Base-by-base conservation (phyloP, 768 basidiomycete species). In the Tulasnella sp. region DNA sequence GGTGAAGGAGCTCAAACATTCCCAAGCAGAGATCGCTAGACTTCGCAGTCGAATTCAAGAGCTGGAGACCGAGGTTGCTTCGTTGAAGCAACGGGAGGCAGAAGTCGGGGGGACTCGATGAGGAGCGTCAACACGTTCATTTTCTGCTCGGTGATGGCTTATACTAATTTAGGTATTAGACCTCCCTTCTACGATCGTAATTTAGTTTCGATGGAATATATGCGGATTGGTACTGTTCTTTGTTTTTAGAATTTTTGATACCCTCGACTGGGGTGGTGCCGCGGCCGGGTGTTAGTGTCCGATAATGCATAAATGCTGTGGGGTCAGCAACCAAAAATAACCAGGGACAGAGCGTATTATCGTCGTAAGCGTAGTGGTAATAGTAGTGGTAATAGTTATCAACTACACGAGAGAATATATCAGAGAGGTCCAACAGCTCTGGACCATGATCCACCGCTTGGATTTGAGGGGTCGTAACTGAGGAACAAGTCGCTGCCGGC, bases 1-100 rank as follows among this genome's bases (percentile, higher is more conserved):
- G 16, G 86, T 85, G 79, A 81, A 81, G n/a, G 88, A 88, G 39
- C 84, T 93, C 27, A 84, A 85, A 0, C 84, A 86, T 75, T 84
- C 86, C 36, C 87, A 86, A 19, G 86, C 87, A 62, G 92, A 94
- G 83, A 92, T 91, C 82, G 84, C 86, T 62, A 86, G 86, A 79
- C 87, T 94, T 38, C 42, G 74, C n/a, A 48, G 6, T 6, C 77
- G 68, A n/a, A 42, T 78, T 2, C 38, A 73, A 71, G 68, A 78
- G 56, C 68, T 78, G 36, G 77, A 78, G 36, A 38, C 21, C 19
- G 72, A 78, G 71, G 40, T 73, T 73, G 76, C 46, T 40, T 16
- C 62, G 31, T 71, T 74, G 34, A 78, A 74, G 31, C 62, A 34
- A 19, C 58, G 4, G 58, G 18, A 36, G 36, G 72, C 31, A n/a